Base-by-base conservation (phyloP, 352 stramenopile genomes). In the Globisporangium barbulae region DNA sequence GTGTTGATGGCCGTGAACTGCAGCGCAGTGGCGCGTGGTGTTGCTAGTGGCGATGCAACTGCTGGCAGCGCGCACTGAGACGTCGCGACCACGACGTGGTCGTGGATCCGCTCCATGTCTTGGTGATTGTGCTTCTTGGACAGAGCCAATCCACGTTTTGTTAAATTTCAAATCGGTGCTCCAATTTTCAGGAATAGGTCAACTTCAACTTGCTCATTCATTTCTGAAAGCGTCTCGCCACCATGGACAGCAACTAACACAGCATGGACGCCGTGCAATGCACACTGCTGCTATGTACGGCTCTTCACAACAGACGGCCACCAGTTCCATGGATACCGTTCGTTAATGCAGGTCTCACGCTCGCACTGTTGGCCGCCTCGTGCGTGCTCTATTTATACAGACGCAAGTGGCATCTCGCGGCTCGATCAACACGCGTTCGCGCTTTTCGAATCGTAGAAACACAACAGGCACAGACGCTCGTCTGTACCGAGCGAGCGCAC, bases 1-100 rank as follows among this genome's bases (percentile, higher is more conserved):
- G 67, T 44, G 58, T 84, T 90, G 30, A 67, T 61, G 9, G 71
- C 67, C 1, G 82, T 61, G 56, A 86, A 86, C 48, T 82, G 75
- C 31, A 89, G 68, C 13, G 71, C 67, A 8, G 56, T 53, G 9
- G 45, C 21, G 3, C 52, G 17, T 41, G 45, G 7, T 53, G 15
- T 28, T 44, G 53, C 9, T 41, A 41, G 17, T 41, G 45, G 7
- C 56, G 15, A 30, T 44, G 53, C 9, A 41, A 41, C 50, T 45
- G 13, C 0, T 7, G 60, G 15, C 60, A 76, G 62, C 31, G 52
- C 55, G n/a, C 64, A 61, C 28, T 73, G 68, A 19, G 65, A 67
- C 13, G 78, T 64, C 10, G 71, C 61, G 4, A 81, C 68, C 3
- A 64, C 58, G 35, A 89, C 69, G 41, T 78, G 55, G 2, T 78